Base-by-base conservation (phyloP, 202 grass and related monocot species). In the Bolboschoenoplectus hybrid region DNA sequence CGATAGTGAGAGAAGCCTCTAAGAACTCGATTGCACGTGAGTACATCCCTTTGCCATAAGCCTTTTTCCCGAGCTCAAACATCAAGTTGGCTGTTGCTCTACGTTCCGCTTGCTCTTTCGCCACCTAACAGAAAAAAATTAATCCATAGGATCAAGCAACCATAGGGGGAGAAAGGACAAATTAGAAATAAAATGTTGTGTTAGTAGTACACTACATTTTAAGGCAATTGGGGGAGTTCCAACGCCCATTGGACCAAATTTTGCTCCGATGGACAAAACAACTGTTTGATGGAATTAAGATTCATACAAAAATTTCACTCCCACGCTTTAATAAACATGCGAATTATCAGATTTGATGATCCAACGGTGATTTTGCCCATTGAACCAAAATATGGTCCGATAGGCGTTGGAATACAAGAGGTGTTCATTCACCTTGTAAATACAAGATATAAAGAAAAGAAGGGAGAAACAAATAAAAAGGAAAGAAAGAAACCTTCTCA, bases 1-100 rank as follows among this genome's bases (percentile, higher is more conserved):
- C 91, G 79, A 94, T 89, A 6, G 91, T 98, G 38, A 95, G 93
- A n/a, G 96, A 88, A 63, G 63, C 91, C 80, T 98, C 96, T 81
- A 98, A 86, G 79, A 98, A 98, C 12, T 98, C 93, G 10, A 98
- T 90, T 8, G 96, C 92, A 10, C 91, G 88, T 11, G 91, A 85
- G 53, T 95, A 98, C 96, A 98, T 92, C 47, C 91, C 96, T 67
- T 89, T 94, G 19, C 87, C 88, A 11, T 98, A 98, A 1, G 96
- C 93, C 74, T 84, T 98, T 83, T 98, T 88, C 10, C 93, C 96
- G 75, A 98, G 38, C n/a, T 98, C 96, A 83, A 98, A 98, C 96
- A 95, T 95, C 76, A 95, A 84, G 40, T 92, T 95, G 61, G 87
- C 93, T 0, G 91, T 95, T 13, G 41, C 90, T 85, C 93, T 91